Base-by-base conservation (phyloP, 2,329 filamentous ascomycete species). In the Calonectria pauciramosa region DNA sequence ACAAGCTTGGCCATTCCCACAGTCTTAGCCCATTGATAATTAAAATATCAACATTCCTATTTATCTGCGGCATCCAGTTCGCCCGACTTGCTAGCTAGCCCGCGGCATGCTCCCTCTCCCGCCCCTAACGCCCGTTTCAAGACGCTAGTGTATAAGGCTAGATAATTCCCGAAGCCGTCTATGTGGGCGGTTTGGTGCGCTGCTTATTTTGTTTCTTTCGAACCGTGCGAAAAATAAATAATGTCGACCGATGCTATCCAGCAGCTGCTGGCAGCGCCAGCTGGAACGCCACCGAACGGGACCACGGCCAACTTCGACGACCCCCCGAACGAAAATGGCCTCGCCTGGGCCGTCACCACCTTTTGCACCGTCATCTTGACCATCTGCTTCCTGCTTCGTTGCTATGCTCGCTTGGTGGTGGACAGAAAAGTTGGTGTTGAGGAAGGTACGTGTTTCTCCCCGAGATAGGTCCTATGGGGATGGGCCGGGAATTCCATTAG, bases 251-350 rank as follows among this genome's bases (percentile, higher is more conserved):
- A 69, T 16, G 65, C 59, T 10, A 63, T 74, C 30, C 23, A 66
- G 36, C 32, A 68, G 41, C 59, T 76, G 44, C 70, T 76, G 3
- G 64, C 67, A 0, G 65, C 75, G 2, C 70, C 75, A 8, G 75
- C 75, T 20, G 26, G 64, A 18, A 26, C 36, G 16, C 73, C 73
- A 23, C 70, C 75, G 2, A 36, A 47, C n/a, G 75, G 70, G 5
- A 63, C 68, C 6, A 68, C 63, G 9, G 41, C 75, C n/a, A 51
- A 70, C 13, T 73, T 76, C 47, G 75, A 76, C 10, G 28, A 73
- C 20, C 75, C 73, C 10, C 73, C 73, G 20, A 75, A 76, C 8
- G 28, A n/a, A 14, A 73, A 75, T 26, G 65, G 26, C 3, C 64
- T 76, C 2, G 70, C 73, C 1, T 68, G 59, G 68, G 67, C 18